Percentiles rank a stretch among this genome's conserved stretches.
Evolutionary conservation across 2,329 filamentous ascomycete species (phyloP).

Genomic region (Hypocreales sp.): DNA sequence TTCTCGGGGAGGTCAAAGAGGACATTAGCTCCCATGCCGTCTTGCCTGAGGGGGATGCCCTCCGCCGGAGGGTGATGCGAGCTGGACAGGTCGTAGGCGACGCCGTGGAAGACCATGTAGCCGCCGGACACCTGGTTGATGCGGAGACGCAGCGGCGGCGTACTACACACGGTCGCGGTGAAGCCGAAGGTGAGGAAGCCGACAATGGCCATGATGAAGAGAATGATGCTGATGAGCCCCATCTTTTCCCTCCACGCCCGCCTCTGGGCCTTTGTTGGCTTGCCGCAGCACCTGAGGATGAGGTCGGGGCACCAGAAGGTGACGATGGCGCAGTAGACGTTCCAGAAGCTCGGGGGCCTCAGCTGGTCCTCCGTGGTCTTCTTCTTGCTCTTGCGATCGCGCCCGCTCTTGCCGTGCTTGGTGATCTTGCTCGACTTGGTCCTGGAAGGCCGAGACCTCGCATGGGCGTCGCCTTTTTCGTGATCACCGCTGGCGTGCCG

Average conservation of each 20-base stretch:
- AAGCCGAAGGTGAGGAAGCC: conserved; percentile 97
- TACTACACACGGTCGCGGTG: conserved; percentile 71
- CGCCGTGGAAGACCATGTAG: conserved; percentile 94
- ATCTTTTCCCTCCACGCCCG: conserved; percentile 97
- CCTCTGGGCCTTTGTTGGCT: conserved; percentile 70
- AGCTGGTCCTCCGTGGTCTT: conserved; percentile 43
- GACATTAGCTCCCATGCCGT: conserved; percentile 52
- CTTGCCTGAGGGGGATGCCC: conserved; percentile 47
- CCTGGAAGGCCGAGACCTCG: conserved; percentile 20
- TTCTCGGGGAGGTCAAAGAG: conserved; percentile 73
- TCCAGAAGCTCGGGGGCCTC: conserved; percentile 79
- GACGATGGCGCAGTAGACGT: conserved; percentile 81
- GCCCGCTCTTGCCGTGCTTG: conserved; percentile 32
- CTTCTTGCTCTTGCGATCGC: conserved; percentile 22
- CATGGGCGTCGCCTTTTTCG: conserved; percentile 15
- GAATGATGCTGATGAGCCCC: conserved; percentile 85
- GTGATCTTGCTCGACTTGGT: conserved; percentile 47
- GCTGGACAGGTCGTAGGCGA: conserved; percentile 66
- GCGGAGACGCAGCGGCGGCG: conserved; percentile 55
- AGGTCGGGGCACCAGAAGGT: conserved; percentile 93
- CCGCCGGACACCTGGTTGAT: conserved; percentile 68
- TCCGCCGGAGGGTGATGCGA: conserved; percentile 68
- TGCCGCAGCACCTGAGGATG: conserved; percentile 71
- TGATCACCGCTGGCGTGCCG: conserved; percentile 15
- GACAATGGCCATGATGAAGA: conserved; percentile 74